Conservation (phyloP, 177 flowering plant species). For the Vitis hybrid region DNA sequence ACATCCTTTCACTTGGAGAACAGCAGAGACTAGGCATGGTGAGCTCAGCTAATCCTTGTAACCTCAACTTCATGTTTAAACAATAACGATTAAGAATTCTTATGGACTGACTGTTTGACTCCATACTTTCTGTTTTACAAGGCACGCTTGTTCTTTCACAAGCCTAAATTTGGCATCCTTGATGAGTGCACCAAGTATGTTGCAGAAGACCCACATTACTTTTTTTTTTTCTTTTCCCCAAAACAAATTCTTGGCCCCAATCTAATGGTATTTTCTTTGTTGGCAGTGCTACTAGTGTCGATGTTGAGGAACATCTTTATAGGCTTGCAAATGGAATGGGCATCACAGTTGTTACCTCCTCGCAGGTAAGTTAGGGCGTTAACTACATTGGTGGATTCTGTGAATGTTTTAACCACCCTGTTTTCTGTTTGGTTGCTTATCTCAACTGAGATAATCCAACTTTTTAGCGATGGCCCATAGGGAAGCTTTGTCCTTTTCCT, state of each 20-base stretch:
- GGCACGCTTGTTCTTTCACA: constrained; percentile 98
- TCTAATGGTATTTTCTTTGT: background rate
- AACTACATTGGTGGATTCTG: background rate
- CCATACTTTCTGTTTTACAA: constrained; percentile 25
- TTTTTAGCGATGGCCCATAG: too few relatives aligned
- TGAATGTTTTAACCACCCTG: background rate
- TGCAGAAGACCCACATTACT: background rate
- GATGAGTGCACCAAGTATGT: constrained; percentile 99
- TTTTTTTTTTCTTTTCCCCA: background rate
- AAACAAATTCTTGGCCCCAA: background rate
- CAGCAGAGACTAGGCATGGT: constrained; percentile 99
- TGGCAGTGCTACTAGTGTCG: constrained; percentile 94
- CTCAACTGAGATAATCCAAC: too few relatives aligned
- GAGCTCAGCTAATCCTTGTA: constrained; percentile 19
- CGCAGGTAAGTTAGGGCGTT: constrained; percentile 61
- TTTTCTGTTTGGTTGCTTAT: background rate
- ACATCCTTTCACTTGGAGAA: constrained; percentile 92
- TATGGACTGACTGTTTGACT: constrained; percentile 2
- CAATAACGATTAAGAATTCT: background rate
- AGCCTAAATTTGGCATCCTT: constrained; percentile 89
- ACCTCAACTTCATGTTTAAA: background rate
- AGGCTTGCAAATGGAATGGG: constrained; percentile 75
- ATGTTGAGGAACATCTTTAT: constrained; percentile 96
- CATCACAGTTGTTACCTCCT: constrained; percentile 87
- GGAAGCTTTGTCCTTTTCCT: background rate